Base-by-base conservation (phyloP, 2,329 filamentous ascomycete genomes). In the Aspergillus fijiensis region DNA sequence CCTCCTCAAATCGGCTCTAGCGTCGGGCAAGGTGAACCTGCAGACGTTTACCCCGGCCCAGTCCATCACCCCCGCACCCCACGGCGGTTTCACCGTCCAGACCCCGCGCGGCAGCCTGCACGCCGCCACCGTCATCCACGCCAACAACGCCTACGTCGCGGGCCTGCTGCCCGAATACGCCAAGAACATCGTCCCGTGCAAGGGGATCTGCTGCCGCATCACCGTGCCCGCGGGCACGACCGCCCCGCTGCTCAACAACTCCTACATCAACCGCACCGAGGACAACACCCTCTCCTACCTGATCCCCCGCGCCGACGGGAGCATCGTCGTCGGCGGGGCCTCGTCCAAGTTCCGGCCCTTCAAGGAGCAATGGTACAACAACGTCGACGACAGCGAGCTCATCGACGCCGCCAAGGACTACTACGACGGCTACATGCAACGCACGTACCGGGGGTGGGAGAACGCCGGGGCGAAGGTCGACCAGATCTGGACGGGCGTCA, bases 141-240 rank as follows among this genome's bases (percentile, higher is more conserved):
- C 91, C 3, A 93, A 90, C 0, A 96, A 96, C 69, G 92, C 82
- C 3, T 95, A 96, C 72, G 92, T 91, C 0, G 90, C 89, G 2
- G 84, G 88, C 60, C 81, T 96, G 2, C 77, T 95, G 1, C 90
- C 90, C 0, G 72, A 79, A 35, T 88, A 95, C 66, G 79, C 84
- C 1, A 85, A 87, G 61, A 80, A 92, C 5, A 89, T 96, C 60
- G 86, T 92, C 1, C 92, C 93, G 0, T 87, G 89, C 14, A 82
- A 89, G 16, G 92, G 90, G 0, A 65, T 76, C 9, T 75, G 74
- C 58, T 71, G 70, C 1, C 73, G 73, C 10, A 70, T 77, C n/a
- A 58, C 62, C 4, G 60, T 67, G 0, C 66, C 69, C 0, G 56
- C 64, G 5, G 62, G 54, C 31, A 63, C 70, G 53, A 60, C 64